Percentiles rank a stretch among this genome's conserved stretches.
Evolutionary conservation across 1,284 basidiomycete species (phyloP).

Genomic region (Ganoderma lingzhi): DNA sequence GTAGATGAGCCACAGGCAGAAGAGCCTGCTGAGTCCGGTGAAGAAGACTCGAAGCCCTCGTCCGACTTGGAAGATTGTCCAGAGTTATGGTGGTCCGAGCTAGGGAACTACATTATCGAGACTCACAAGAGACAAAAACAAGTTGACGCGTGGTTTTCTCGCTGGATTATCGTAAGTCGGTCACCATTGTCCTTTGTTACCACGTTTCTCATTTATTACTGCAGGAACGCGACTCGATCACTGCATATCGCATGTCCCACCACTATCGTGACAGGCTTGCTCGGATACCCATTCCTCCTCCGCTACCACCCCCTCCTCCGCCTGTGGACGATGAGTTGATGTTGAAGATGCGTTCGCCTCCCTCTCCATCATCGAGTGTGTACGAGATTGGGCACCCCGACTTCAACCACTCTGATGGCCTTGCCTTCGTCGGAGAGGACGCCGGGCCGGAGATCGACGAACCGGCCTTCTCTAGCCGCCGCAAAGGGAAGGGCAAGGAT

Average conservation of each 20-base stretch:
- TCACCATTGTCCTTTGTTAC: not conserved
- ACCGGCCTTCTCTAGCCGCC: slow-evolving; percentile 48
- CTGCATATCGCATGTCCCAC: slow-evolving; percentile 67
- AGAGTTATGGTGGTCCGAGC: slow-evolving; percentile 75
- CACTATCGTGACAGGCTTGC: slow-evolving; percentile 71
- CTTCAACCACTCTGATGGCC: slow-evolving; percentile 38
- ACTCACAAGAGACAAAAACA: slow-evolving; percentile 76
- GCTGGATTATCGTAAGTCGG: slow-evolving; percentile 60
- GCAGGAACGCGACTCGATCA: slow-evolving; percentile 72
- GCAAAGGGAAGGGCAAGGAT: slow-evolving; percentile 50
- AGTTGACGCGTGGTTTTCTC: slow-evolving; percentile 76
- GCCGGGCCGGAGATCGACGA: slow-evolving; percentile 54
- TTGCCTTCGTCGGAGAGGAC: slow-evolving; percentile 46
- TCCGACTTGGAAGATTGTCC: slow-evolving; percentile 82
- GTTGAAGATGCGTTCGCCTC: slow-evolving; percentile 38
- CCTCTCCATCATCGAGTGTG: slow-evolving; percentile 36
- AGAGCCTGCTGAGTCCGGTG: slow-evolving; percentile 47
- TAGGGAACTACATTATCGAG: slow-evolving; percentile 72
- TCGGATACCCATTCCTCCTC: slow-evolving; percentile 64
- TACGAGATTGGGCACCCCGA: slow-evolving; percentile 35
- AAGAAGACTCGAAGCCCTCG: slow-evolving; percentile 60
- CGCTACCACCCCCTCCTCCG: slow-evolving; percentile 46
- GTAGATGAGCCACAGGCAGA: slow-evolving; percentile 44
- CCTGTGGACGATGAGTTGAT: slow-evolving; percentile 51
- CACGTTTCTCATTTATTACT: slow-evolving; percentile 21